Evolutionary conservation across 1,284 basidiomycete genomes (phyloP).

Genomic region (Meripilus lineatus): DNA sequence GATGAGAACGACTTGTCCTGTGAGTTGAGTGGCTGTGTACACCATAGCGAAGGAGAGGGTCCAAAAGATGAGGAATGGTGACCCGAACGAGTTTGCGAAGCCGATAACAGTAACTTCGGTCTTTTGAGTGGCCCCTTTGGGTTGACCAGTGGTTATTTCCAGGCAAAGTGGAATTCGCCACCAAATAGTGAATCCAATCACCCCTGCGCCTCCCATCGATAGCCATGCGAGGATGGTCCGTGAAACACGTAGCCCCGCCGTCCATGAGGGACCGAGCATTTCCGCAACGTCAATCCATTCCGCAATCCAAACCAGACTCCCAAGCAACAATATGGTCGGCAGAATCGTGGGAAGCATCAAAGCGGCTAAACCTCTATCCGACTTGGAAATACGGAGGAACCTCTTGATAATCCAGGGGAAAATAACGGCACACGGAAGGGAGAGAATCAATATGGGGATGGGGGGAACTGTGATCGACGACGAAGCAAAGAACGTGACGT

Average conservation of each 20-base stretch:
- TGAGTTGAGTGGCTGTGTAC: conserved; percentile 72
- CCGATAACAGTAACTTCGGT: conserved; percentile 71
- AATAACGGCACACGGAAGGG: conserved; percentile 48
- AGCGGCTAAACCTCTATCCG: conserved; percentile 68
- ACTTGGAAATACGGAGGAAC: conserved; percentile 65
- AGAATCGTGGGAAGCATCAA: conserved; percentile 60
- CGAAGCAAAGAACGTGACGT: conserved; percentile 82
- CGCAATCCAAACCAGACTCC: conserved; percentile 68
- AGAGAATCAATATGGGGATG: conserved; percentile 46
- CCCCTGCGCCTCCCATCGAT: conserved; percentile 45
- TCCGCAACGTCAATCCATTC: conserved; percentile 71
- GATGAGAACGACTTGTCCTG: conserved; percentile 76
- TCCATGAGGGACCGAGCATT: conserved; percentile 36
- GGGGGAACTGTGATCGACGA: conserved; percentile 65
- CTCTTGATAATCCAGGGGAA: conserved; percentile 58
- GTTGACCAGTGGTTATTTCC: conserved; percentile 40
- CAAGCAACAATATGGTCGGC: conserved; percentile 51
- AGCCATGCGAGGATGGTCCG: conserved; percentile 63
- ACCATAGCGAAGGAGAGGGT: conserved; percentile 59
- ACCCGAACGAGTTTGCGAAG: conserved; percentile 88
- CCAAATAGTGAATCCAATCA: conserved; percentile 65
- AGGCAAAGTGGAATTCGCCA: conserved; percentile 69
- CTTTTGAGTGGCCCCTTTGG: conserved; percentile 18
- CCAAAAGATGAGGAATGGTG: conserved; percentile 83
- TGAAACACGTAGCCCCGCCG: conserved; percentile 37